Evolutionary conservation across 2,329 filamentous ascomycete genomes (phyloP).

Genomic region (Xylariaceae sp.): DNA sequence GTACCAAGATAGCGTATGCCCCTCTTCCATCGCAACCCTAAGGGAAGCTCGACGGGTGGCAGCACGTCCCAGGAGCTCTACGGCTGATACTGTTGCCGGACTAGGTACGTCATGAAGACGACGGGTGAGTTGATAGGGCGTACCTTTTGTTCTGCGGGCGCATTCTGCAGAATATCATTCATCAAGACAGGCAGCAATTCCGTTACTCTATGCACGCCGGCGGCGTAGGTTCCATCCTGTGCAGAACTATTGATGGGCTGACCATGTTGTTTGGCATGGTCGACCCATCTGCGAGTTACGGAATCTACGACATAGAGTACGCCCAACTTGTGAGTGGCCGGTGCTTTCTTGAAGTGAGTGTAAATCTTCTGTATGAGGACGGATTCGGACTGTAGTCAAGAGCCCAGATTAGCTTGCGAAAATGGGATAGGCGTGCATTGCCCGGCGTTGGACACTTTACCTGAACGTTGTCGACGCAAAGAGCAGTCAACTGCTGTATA

Average conservation of each 20-base stretch:
- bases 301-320: conserved; percentile 99
- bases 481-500: conserved; percentile 76
- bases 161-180: conserved; percentile 85
- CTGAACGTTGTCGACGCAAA: conserved; percentile 87
- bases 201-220: conserved; percentile 92
- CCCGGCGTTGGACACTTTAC: conserved; percentile 45
- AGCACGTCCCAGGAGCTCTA: conserved; percentile 12
- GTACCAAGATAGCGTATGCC: no score
- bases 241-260: conserved; percentile 75
- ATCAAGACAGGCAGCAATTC: conserved; percentile 90
- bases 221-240: conserved; percentile 86
- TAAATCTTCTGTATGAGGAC: conserved; percentile 93
- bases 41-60: background rate
- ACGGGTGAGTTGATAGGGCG: conserved; percentile 37
- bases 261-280: conserved; percentile 80
- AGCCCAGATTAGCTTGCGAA: conserved; percentile 19
- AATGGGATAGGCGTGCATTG: background rate
- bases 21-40: no score
- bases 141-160: conserved; percentile 96
- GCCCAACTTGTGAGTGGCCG: conserved; percentile 92
- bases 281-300: conserved; percentile 97
- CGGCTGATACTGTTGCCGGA: conserved; percentile 12
- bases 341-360: conserved; percentile 93
- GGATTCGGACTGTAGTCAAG: conserved; percentile 68
- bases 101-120: no score